Conservation (phyloP, 2,329 filamentous ascomycete species). For the Verticillium longisporum region DNA sequence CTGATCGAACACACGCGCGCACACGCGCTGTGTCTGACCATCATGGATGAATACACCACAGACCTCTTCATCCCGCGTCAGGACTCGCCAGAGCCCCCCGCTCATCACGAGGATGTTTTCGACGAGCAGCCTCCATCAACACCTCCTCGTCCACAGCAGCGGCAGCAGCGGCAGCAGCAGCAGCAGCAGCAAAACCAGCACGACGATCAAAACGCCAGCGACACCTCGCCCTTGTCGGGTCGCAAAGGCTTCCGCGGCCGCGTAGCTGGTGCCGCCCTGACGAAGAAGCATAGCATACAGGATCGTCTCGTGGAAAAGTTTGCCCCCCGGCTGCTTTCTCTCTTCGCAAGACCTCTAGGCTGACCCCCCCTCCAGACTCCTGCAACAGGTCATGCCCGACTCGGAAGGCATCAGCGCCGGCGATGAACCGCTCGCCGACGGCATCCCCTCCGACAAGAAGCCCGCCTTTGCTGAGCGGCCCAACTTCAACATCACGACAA, state of each 20-base stretch:
- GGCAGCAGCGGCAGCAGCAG: background rate
- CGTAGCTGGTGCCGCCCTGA: slow-evolving; percentile 26
- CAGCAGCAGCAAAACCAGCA: background rate
- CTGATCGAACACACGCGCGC: background rate
- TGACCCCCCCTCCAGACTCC: slow-evolving; percentile 42
- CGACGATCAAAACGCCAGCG: slow-evolving; percentile 9
- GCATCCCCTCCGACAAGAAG: slow-evolving; percentile 37
- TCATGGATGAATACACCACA: slow-evolving; percentile 12
- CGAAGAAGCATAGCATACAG: slow-evolving; percentile 52
- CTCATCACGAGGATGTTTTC: slow-evolving; percentile 7
- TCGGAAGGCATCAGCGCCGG: slow-evolving; percentile 42
- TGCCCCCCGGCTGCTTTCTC: slow-evolving; percentile 10
- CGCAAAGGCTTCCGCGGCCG: slow-evolving; percentile 28
- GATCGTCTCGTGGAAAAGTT: slow-evolving; percentile 76
- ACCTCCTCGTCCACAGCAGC: slow-evolving; percentile 1
- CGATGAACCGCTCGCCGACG: slow-evolving; percentile 34
- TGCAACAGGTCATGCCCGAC: slow-evolving; percentile 73
- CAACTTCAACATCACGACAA: slow-evolving; percentile 78
- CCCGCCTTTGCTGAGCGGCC: slow-evolving; percentile 61
- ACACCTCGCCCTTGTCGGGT: slow-evolving; percentile 15
- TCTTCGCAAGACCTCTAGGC: background rate
- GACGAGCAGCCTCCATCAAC: slow-evolving; percentile 6
- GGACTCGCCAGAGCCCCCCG: slow-evolving; percentile 6
- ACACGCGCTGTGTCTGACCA: slow-evolving; percentile 1
- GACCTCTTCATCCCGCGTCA: slow-evolving; percentile 14